Base-by-base conservation (phyloP, 768 basidiomycete species). In the Sarcodon aspratus region DNA sequence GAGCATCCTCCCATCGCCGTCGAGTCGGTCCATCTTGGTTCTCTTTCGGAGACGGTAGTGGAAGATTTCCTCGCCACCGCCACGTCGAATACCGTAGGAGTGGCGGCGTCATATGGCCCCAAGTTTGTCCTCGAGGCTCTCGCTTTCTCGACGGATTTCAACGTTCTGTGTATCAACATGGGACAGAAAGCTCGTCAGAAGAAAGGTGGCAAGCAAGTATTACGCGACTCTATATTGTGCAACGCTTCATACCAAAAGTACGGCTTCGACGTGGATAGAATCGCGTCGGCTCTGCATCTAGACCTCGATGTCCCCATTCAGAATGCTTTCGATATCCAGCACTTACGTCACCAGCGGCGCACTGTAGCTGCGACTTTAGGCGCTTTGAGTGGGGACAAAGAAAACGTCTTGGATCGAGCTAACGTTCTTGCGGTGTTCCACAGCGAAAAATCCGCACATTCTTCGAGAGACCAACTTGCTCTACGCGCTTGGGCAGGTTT, bases 221-320 rank as follows among this genome's bases (percentile, higher is more conserved):
- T 51, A 21, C 36, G 15, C 9, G 11, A 13, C 21, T 15, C 38
- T 9, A 7, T 44, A 2, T n/a, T 40, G 7, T 48, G 36, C 32
- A 17, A 40, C 34, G 33, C 17, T 1, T 31, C 37, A 3, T 32
- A 13, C 7, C 49, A 40, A n/a, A 18, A 33, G 17, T 11, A 46
- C 18, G 27, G 10, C 45, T 73, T 79, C 42, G 57, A 60, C 33
- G 73, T 75, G 74, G 76, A 77, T 52, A 63, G 61, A 36, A 52
- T 79, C 1, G 63, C 68, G 0, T 52, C 64, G 3, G 61, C 73
- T 2, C 54, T 79, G 12, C 66, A 60, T 55, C 38, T 58, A 7
- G 76, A 79, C 47, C 42, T 67, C 6, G 62, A 58, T 0, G 44
- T 73, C 8, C 60, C 56, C 11, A 65, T 76, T 17, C 48, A 45